Conservation (phyloP, 371 early-diverging fungal genomes). For the Haplosporangium sp. region DNA sequence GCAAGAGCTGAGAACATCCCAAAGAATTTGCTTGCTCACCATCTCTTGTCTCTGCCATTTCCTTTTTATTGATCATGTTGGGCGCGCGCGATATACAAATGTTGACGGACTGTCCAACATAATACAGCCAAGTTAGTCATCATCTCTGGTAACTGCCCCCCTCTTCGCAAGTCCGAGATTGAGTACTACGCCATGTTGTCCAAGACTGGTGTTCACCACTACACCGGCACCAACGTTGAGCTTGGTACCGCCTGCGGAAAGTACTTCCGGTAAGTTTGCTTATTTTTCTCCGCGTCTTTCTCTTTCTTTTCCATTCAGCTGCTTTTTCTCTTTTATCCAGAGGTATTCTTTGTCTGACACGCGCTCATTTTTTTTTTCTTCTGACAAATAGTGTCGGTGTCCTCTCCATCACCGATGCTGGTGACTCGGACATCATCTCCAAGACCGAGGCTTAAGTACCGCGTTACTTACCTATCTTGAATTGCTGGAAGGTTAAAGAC, state of each 20-base stretch:
- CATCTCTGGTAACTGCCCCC: constrained; percentile 98
- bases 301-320: background rate
- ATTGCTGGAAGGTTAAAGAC: too few species aligned
- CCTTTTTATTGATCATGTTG: constrained; percentile 13
- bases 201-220: constrained; percentile 99
- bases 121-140: constrained; percentile 94
- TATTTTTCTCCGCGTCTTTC: background rate
- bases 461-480: background rate
- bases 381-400: constrained; percentile 74
- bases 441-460: constrained; percentile 51
- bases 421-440: constrained; percentile 80
- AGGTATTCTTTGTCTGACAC: background rate
- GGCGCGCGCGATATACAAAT: constrained; percentile 11
- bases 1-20: constrained; percentile 58
- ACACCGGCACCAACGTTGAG: constrained; percentile 97
- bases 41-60: constrained; percentile 11
- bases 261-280: constrained; percentile 85
- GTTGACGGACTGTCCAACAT: constrained; percentile 12
- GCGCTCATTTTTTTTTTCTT: background rate
- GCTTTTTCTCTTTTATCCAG: background rate
- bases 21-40: constrained; percentile 41
- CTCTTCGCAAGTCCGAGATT: constrained; percentile 98
- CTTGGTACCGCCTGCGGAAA: constrained; percentile 99
- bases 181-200: constrained; percentile 99
- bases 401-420: constrained; percentile 97